Percentiles rank a stretch among this genome's conserved stretches.
Conservation (phyloP, 2,329 filamentous ascomycete species). For the Aspergillus vadensis region DNA sequence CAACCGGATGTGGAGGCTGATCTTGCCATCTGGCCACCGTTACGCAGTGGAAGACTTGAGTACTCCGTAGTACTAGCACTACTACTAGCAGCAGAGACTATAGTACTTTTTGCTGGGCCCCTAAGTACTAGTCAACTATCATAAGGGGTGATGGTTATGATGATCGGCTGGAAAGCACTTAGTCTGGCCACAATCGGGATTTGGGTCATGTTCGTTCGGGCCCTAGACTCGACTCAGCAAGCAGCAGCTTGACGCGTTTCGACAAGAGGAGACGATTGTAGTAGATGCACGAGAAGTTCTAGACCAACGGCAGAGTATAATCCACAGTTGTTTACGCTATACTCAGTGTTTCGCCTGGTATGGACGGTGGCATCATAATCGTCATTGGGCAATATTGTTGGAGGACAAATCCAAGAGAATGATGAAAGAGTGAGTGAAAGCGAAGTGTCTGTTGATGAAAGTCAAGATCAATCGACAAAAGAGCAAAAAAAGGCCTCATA, state of each 20-base stretch:
- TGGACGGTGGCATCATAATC: neutral
- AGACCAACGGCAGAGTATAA: slow-evolving; percentile 18
- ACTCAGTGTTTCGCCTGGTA: slow-evolving; percentile 1
- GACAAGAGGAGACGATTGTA: slow-evolving; percentile 1
- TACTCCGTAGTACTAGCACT: neutral
- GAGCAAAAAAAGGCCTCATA: neutral
- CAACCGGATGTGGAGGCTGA: neutral
- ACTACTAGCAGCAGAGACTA: too few relatives aligned
- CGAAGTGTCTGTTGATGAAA: neutral
- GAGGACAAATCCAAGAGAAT: too few relatives aligned
- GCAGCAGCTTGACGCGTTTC: slow-evolving; percentile 10
- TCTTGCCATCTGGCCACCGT: neutral
- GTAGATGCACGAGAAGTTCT: slow-evolving; percentile 22
- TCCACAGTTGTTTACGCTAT: slow-evolving; percentile 19
- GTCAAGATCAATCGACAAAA: neutral
- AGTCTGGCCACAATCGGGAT: neutral
- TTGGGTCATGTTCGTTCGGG: neutral
- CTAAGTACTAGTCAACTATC: too few relatives aligned
- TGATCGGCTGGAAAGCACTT: neutral
- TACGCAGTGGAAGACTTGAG: neutral
- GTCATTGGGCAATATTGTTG: neutral
- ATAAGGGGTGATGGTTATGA: slow-evolving; percentile 1
- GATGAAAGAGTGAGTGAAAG: too few relatives aligned
- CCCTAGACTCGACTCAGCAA: slow-evolving; percentile 9
- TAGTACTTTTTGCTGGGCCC: too few relatives aligned